Evolutionary conservation across 169 alveolate species (phyloP).

Genomic region (Plasmodium relictum): DNA sequence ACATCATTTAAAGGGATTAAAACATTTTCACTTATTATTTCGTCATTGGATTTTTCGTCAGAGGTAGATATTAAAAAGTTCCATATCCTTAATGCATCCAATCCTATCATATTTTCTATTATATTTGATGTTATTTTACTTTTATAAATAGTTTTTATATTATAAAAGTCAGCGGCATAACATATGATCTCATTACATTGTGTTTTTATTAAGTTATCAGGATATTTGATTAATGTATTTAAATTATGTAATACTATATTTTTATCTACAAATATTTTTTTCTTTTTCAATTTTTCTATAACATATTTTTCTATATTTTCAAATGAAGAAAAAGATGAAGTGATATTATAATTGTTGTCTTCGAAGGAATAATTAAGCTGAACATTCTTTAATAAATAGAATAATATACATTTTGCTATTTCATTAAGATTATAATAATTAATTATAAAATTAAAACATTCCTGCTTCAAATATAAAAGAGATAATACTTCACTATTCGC

Average conservation of each 20-base stretch:
- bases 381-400: slow-evolving; percentile 39
- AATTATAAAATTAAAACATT: slow-evolving; percentile 43
- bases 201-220: slow-evolving; percentile 44
- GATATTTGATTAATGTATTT: slow-evolving; percentile 56
- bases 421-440: slow-evolving; percentile 48
- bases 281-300: slow-evolving; percentile 33
- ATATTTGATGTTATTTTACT: slow-evolving; percentile 38
- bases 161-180: slow-evolving; percentile 38
- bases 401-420: slow-evolving; percentile 26
- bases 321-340: slow-evolving; percentile 18
- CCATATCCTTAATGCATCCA: slow-evolving; percentile 56
- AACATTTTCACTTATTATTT: slow-evolving; percentile 71
- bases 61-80: slow-evolving; percentile 28
- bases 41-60: slow-evolving; percentile 49
- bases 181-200: slow-evolving; percentile 40
- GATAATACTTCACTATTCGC: slow-evolving; percentile 40
- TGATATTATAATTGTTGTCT: slow-evolving; percentile 20
- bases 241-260: slow-evolving; percentile 64
- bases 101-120: slow-evolving; percentile 62
- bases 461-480: slow-evolving; percentile 36
- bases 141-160: slow-evolving; percentile 54
- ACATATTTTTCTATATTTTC: slow-evolving; percentile 64
- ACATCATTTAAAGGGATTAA: slow-evolving; percentile 70
- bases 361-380: slow-evolving; percentile 34
- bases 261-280: slow-evolving; percentile 47